Base-by-base conservation (phyloP, 148 eudicot species). In the Rhododendron simsii region DNA sequence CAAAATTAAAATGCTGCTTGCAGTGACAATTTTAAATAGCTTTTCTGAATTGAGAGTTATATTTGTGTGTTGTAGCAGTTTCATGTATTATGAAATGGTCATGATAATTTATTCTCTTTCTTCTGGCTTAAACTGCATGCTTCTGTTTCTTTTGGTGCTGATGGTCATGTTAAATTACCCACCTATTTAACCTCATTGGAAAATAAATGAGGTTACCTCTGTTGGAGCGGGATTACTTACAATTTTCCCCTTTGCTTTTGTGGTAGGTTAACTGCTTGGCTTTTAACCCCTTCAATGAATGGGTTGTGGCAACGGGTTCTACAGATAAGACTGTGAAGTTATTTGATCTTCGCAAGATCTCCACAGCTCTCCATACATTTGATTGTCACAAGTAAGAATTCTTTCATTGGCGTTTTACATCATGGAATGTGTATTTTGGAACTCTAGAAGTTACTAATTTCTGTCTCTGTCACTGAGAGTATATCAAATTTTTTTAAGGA, bases 341-440 rank as follows among this genome's bases (percentile, higher is more conserved):
- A 76, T 93, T 91, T 87, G 96, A 94, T 88, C 86, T 92, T n/a
- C 89, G 95, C 81, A 94, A 88, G 90, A 59, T 94, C 28, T 82
- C 89, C 84, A 86, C 88, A 15, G 88, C 96, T 76, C 88, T 94
- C 21, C 95, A 92, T 88, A 93, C 95, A 82, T 96, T 96, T 80
- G 98, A 94, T 88, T 90, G 93, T 88, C 99, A 96, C 96, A 94
- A 95, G 98, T 95, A 92, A 90, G 92, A 80, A 6, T 33, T 81
- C 13, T 23, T 80, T 30, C 51, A n/a, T 47, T 41, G 51, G 84
- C 21, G 13, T 12, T 63, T 63, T 39, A 23, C 15, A 55, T 55
- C 41, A 18, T 20, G 20, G 47, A 48, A 51, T 26, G 30, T 53
- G 37, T 71, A 71, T 35, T 81, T 67, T 81, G 50, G 3, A 30